phyloP scores from a whole-genome alignment of 331 rosid genomes.

The Stylosanthes scabra region DNA sequence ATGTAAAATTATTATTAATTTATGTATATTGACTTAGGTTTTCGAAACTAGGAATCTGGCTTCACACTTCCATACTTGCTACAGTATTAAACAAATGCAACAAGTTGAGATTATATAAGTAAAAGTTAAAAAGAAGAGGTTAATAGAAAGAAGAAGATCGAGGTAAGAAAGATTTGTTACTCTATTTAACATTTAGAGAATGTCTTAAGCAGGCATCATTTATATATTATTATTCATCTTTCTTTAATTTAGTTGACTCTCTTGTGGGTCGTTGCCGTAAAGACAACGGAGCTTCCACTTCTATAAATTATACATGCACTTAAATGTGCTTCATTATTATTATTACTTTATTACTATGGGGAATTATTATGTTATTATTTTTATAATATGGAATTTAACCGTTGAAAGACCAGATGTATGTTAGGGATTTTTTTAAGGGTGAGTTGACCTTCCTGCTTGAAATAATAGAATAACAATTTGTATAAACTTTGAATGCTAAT shows the following conservation, averaged over 20 bases:
- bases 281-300: slow-evolving; percentile 50
- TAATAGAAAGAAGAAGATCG: too few relatives aligned
- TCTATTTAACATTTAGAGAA: slow-evolving; percentile 43
- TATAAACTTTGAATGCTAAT: too few relatives aligned
- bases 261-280: slow-evolving; percentile 56
- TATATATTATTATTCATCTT: neutral
- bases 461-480: too few relatives aligned
- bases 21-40: slow-evolving; percentile 37
- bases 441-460: too few relatives aligned
- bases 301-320: neutral
- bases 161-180: neutral
- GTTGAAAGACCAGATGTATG: too few relatives aligned
- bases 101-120: neutral
- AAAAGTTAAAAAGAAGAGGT: neutral
- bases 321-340: neutral
- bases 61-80: slow-evolving; percentile 11
- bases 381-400: too few relatives aligned
- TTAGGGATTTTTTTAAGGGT: too few relatives aligned
- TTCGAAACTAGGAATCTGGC: slow-evolving; percentile 27
- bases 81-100: slow-evolving; percentile 3
- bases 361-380: neutral
- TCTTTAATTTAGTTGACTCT: slow-evolving; percentile 13
- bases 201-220: slow-evolving; percentile 14
- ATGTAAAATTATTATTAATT: neutral
- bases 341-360: too few relatives aligned